Evolutionary conservation across 2,329 filamentous ascomycete genomes (phyloP).

Genomic region (Aschersonia sp.): DNA sequence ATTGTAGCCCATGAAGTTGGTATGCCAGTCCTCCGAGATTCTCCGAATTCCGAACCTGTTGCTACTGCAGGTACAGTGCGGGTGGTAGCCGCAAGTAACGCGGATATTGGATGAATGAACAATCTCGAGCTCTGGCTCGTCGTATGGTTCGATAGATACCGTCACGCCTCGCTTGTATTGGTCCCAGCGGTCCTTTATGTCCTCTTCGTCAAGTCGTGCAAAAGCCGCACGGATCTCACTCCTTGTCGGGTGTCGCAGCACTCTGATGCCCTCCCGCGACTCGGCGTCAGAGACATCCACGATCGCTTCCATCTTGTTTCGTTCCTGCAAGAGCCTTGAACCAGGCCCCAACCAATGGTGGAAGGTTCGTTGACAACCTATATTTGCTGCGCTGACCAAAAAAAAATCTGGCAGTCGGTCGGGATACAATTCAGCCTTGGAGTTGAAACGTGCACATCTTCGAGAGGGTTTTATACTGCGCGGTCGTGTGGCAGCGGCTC

Average conservation of each 20-base stretch:
- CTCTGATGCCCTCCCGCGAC: not conserved
- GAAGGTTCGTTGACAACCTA: no score
- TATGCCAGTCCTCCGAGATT: not conserved
- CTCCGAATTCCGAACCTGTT: not conserved
- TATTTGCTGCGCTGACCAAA: no score
- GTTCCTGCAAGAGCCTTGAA: not conserved
- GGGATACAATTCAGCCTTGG: no score
- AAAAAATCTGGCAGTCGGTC: no score
- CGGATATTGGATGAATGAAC: constrained; percentile 1
- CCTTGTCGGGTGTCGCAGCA: not conserved
- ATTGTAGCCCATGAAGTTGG: constrained; percentile 5
- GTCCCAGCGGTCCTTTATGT: not conserved
- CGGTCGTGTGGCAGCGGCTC: no score
- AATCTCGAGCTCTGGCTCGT: not conserved
- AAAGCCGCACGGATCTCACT: not conserved
- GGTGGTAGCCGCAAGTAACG: not conserved
- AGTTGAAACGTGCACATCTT: no score
- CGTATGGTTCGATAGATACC: not conserved
- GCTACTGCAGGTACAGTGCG: no score
- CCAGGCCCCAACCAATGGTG: no score
- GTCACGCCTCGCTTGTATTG: not conserved
- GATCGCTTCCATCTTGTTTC: not conserved
- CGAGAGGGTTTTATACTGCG: no score
- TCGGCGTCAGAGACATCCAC: not conserved
- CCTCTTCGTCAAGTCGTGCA: not conserved